These are phyloP conservation scores for Magnusiomyces sp. DNA, from an alignment of 1,139 yeast genomes.

Conservation along the genomic window DNA sequence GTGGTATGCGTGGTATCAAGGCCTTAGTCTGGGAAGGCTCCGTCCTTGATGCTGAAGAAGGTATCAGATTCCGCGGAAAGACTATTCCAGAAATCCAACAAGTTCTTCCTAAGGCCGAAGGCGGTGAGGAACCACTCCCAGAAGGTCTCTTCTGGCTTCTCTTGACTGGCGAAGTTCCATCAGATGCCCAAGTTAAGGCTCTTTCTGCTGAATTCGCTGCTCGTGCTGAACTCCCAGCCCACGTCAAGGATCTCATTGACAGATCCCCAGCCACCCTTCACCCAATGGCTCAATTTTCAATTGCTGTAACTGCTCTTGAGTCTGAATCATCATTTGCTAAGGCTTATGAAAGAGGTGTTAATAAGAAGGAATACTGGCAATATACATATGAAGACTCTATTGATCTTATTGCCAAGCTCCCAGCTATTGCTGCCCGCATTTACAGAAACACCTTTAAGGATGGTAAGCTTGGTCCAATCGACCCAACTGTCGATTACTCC, in stretches of 20 bases:
- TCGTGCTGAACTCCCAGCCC: conserved; percentile 48
- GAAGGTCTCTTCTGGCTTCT: conserved; percentile 58
- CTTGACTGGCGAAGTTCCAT: conserved; percentile 54
- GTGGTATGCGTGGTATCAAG: conserved; percentile 99
- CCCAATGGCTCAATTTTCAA: conserved; percentile 66
- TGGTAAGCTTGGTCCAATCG: conserved; percentile 67
- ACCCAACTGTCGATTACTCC: conserved; percentile 78
- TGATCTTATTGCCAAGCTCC: conserved; percentile 57
- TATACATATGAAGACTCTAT: conserved; percentile 58
- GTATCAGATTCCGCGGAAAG: conserved; percentile 96
- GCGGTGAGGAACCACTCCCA: conserved; percentile 59
- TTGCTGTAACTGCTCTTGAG: conserved; percentile 58
- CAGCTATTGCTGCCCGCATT: conserved; percentile 56
- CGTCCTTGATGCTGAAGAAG: conserved; percentile 95
- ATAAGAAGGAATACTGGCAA: conserved; percentile 62
- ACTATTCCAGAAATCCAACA: conserved; percentile 93
- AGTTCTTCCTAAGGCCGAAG: conserved; percentile 88
- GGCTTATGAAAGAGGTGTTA: conserved; percentile 61
- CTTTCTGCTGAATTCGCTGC: conserved; percentile 51
- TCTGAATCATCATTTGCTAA: conserved; percentile 52
- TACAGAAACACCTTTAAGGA: conserved; percentile 64
- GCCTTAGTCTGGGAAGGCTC: conserved; percentile 99
- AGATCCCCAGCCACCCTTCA: conserved; percentile 49
- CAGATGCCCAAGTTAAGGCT: conserved; percentile 45
- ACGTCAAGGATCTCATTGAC: conserved; percentile 46